Evolutionary conservation across 768 basidiomycete genomes (phyloP).

Genomic region (Boletellus ananiceps): DNA sequence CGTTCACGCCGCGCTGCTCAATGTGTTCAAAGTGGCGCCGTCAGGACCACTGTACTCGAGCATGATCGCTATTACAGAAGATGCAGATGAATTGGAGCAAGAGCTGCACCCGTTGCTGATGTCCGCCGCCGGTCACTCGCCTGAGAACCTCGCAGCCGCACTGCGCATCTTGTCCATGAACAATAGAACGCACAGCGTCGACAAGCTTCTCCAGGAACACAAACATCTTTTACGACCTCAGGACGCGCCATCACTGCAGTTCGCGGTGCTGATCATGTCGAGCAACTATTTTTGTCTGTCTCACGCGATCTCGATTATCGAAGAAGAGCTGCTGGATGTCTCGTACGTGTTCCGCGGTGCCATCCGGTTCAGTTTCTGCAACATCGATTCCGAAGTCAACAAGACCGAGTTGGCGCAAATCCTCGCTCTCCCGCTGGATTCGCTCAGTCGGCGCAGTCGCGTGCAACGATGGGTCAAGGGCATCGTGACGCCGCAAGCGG

Average conservation of each 20-base stretch:
- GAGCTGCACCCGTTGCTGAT: conserved; percentile 33
- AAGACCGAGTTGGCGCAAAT: conserved; percentile 43
- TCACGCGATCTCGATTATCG: conserved; percentile 41
- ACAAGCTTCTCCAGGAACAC: conserved; percentile 42
- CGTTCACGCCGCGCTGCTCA: conserved; percentile 42
- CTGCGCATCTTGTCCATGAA: conserved; percentile 47
- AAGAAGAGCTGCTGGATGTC: conserved; percentile 50
- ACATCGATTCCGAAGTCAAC: conserved; percentile 40
- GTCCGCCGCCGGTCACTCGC: conserved; percentile 42
- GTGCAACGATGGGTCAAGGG: conserved; percentile 51
- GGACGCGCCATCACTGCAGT: conserved; percentile 45
- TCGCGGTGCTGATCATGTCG: conserved; percentile 39
- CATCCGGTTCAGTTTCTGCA: conserved; percentile 43
- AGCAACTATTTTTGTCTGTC: conserved; percentile 21
- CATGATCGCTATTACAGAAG: conserved; percentile 37
- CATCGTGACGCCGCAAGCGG: conserved; percentile 37
- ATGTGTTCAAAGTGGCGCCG: conserved; percentile 49
- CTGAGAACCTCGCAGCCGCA: conserved; percentile 51
- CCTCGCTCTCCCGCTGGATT: conserved; percentile 37
- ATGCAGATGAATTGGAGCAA: conserved; percentile 31
- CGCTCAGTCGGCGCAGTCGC: conserved; percentile 41
- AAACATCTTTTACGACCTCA: conserved; percentile 58
- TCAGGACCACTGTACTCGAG: conserved; percentile 42
- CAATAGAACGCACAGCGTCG: conserved; percentile 33
- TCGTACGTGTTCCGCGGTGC: conserved; percentile 39